Percentiles rank a stretch among this genome's conserved stretches.
Evolutionary conservation across 345 rosid species (phyloP).

Genomic region (Anacardium occidentale): DNA sequence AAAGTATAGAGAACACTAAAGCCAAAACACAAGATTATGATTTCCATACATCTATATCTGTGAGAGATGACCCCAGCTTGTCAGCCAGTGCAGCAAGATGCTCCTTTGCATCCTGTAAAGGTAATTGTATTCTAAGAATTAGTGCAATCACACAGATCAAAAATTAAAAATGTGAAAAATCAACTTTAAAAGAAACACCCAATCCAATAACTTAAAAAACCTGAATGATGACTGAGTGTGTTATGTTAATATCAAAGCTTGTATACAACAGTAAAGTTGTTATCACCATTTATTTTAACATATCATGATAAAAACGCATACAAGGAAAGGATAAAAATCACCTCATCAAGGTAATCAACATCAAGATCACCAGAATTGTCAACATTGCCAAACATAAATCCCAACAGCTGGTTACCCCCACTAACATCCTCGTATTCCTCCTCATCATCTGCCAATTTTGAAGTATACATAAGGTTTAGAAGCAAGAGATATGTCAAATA

Average conservation of each 20-base stretch:
- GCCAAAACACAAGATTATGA: slow-evolving; percentile 18
- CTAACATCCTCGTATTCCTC: slow-evolving; percentile 77
- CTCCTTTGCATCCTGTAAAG: slow-evolving; percentile 90
- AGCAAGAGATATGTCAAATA: neutral
- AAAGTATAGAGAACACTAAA: slow-evolving; percentile 25
- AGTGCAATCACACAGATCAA: neutral
- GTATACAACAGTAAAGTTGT: too few species aligned
- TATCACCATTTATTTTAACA: neutral
- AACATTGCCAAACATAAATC: slow-evolving; percentile 95
- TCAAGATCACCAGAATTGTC: slow-evolving; percentile 95
- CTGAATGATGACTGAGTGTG: neutral
- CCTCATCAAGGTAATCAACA: slow-evolving; percentile 98
- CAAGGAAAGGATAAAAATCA: slow-evolving; percentile 22
- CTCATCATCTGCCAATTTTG: slow-evolving; percentile 53
- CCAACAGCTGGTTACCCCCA: slow-evolving; percentile 71
- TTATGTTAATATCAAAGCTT: neutral
- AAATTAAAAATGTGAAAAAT: neutral
- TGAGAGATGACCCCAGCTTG: slow-evolving; percentile 86
- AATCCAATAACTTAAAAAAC: neutral
- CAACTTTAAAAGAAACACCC: neutral
- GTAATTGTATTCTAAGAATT: slow-evolving; percentile 18
- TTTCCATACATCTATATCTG: slow-evolving; percentile 75
- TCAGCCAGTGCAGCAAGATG: slow-evolving; percentile 92
- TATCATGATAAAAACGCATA: neutral
- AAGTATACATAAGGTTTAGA: slow-evolving; percentile 12